Evolutionary conservation across 1,284 basidiomycete genomes (phyloP), one percentile per base, ranked within the genome.

Genomic region (Heterobasidion irregulare): DNA sequence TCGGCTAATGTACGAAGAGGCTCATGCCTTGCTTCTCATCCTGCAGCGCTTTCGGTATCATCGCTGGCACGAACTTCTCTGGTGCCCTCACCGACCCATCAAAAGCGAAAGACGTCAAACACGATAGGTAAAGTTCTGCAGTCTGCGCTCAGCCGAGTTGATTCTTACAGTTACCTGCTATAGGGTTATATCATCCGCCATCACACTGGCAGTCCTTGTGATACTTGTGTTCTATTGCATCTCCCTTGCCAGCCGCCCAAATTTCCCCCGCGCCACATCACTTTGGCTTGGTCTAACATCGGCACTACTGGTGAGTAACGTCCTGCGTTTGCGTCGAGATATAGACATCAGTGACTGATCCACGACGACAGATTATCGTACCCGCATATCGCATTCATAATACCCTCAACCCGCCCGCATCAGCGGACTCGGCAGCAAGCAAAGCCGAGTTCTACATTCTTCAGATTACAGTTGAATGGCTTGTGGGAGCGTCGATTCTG

Each of bases 401-500:
- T 13, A 52, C 36, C 1, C n/a, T 26, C 1, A 18, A 45, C 51
- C 51, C 36, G 3, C 41, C 38, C 16, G 16, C 19, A 9, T n/a
- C 41, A 36, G 35, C 51, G 3, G 33, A 45, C 51, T 44, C 51
- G 12, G 44, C 51, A 8, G 51, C 19, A 12, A 15, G n/a, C 15
- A 52, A 52, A 26, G 51, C 15, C 16, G 41, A 34, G 18, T 52
- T 52, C n/a, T 45, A 52, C 41, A 19, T 52, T 18, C 32, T 52
- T 2, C 51, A 52, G n/a, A 33, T 52, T 7, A n/a, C 51, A 15
- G 43, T 52, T 18, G 51, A 52, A 38, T 52, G 51, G 51, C 51
- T 52, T n/a, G 51, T 45, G 13, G 43, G 51, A 8, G 43, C 51
- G 7, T 43, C 51, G 10, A n/a, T 52, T 13, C n/a, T 52, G n/a